Base-by-base conservation (phyloP, 169 alveolate species). In the Cryptosporidium canis region DNA sequence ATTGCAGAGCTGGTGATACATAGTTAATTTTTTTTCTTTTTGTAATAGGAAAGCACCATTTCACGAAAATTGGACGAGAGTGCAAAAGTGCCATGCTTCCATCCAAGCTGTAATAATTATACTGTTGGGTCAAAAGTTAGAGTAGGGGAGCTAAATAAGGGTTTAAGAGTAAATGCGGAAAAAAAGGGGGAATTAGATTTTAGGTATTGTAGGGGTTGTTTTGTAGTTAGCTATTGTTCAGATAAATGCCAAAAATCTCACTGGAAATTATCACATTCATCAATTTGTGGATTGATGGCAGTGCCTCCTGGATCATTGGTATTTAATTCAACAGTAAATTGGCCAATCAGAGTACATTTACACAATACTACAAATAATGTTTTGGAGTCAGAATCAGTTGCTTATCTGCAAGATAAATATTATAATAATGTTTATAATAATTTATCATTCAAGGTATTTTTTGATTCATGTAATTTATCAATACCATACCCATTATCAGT, bases 271-370 rank as follows among this genome's bases (percentile, higher is more conserved):
- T 77, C 87, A 3, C 87, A 77, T 61, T 77, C 87, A 35, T 41
- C 87, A 27, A 31, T 24, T n/a, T 77, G 87, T 61, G 87, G 87
- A 24, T 44, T 77, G 41, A 77, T 77, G 87, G 33, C 87, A 12
- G 72, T 55, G 24, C 87, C 87, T 14, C 87, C 87, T 35, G 63
- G 58, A 77, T 39, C 72, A 0, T 24, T 77, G 11, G 41, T 77
- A 58, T 77, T 77, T 58, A 77, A 77, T 77, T 77, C 87, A 37
- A 77, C 87, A 37, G 87, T 77, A 31, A 77, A 77, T 58, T 77
- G 87, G 87, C 87, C 87, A 56, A 35, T 77, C 18, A 77, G 77
- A 35, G 1, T 77, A 24, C 87, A 77, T 61, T 27, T 77, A 58
- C 87, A 77, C 61, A 58, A 58, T 21, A 77, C 77, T n/a, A 58